Evolutionary conservation across 2,329 filamentous ascomycete genomes (phyloP), one percentile per base, ranked within the genome.

Genomic region (Saccharata proteae): DNA sequence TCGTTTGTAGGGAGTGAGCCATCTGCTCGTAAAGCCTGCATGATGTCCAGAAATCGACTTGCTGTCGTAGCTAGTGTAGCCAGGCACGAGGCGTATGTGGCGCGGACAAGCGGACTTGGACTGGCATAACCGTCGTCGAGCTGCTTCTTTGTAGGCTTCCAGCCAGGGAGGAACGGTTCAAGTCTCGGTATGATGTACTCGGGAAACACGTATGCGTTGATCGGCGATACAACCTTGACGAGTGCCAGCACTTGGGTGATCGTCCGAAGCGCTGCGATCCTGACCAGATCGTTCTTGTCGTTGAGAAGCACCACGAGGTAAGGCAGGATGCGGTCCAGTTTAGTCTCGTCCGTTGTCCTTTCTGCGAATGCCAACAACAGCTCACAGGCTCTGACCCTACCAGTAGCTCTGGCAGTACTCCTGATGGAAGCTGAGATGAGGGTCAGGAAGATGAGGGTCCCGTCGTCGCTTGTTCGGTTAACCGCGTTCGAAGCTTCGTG

Each of bases 21-120:
- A 47, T 93, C 86, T 2, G 83, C 79, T 43, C 82, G 71, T 11
- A 96, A 64, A 21, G 85, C 84, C 41, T 90, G 84, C 12, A 92
- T 82, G 71, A 93, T 81, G 41, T 94, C 85, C 5, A 96, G 65
- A 43, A 94, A 93, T 15, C 76, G 71, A 16, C 79, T 74, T 0
- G 90, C 86, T 4, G 84, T 90, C 11, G 78, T 79, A 4, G 90
- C 88, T 22, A 98, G 66, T 26, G 80, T 90, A 3, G 88, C 85
- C 15, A 98, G 67, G 47, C 85, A 94, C 4, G 86, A 84, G 7
- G 90, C 90, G 56, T 96, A 96, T 0, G 86, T 90, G 28, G 85
- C 84, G 36, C 90, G 73, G 9, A 94, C 79, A 13, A 93, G 55
- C 1, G 81, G 59, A 32, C 69, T 79, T 2, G 77, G 70, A 16